Percentiles rank a stretch among this genome's conserved stretches.
Conservation (phyloP, 2,329 filamentous ascomycete genomes). For the Lasiodiplodia citricola region DNA sequence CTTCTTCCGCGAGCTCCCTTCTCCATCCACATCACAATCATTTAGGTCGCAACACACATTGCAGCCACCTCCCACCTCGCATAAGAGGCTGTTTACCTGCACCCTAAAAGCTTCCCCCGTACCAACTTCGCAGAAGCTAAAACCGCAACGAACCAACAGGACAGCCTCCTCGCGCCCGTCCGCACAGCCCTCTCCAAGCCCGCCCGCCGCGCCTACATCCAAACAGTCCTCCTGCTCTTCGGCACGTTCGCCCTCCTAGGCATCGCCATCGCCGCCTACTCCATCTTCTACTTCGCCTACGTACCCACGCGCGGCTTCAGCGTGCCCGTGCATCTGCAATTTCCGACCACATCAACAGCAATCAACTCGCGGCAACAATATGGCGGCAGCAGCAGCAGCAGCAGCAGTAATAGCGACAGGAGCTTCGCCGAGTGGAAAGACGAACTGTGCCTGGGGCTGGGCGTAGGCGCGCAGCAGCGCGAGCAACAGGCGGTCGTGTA, state of each 20-base stretch:
- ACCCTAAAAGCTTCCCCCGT: too few relatives aligned
- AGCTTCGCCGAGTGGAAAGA: not conserved
- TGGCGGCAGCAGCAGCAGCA: not conserved
- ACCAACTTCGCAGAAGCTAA: too few relatives aligned
- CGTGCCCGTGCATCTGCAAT: slow-evolving; percentile 69
- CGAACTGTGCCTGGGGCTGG: not conserved
- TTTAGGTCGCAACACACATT: not conserved
- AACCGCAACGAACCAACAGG: slow-evolving; percentile 45
- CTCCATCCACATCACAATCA: not conserved
- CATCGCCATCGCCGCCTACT: slow-evolving; percentile 65
- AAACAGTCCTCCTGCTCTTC: slow-evolving; percentile 59
- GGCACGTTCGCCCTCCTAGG: slow-evolving; percentile 62
- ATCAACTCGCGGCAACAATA: slow-evolving; percentile 26
- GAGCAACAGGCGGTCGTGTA: not conserved
- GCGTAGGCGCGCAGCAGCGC: not conserved
- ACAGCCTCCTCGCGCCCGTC: slow-evolving; percentile 59
- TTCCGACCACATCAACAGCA: slow-evolving; percentile 49
- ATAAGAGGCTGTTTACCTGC: too few relatives aligned
- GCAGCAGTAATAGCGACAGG: not conserved
- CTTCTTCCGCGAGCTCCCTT: not conserved
- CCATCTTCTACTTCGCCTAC: slow-evolving; percentile 71
- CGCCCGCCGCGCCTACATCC: slow-evolving; percentile 69
- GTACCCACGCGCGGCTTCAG: slow-evolving; percentile 69
- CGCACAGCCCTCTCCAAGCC: slow-evolving; percentile 63
- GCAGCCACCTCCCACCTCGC: not conserved